Evolutionary conservation across 2,329 filamentous ascomycete species (phyloP).

Genomic region (Neodidymelliopsis sp.): DNA sequence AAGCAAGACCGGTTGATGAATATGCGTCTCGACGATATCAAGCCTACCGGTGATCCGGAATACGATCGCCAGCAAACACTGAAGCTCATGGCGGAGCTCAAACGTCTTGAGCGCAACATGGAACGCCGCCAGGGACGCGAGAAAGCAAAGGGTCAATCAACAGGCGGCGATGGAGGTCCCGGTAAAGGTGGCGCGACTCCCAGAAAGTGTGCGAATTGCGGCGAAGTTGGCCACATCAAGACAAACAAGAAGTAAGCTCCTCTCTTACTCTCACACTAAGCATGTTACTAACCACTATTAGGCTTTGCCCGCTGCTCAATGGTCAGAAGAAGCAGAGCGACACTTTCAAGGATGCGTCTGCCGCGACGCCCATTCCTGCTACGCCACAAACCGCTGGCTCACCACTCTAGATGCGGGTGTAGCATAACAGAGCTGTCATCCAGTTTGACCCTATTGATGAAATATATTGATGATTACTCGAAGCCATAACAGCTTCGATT

Average conservation of each 20-base stretch:
- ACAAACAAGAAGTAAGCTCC: slow-evolving; percentile 90
- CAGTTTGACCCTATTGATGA: not conserved
- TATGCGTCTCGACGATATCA: slow-evolving; percentile 72
- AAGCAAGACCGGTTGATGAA: slow-evolving; percentile 74
- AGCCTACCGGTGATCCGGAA: slow-evolving; percentile 72
- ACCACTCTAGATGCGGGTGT: slow-evolving; percentile 7
- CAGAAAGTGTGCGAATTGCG: slow-evolving; percentile 97
- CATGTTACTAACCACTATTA: slow-evolving; percentile 32
- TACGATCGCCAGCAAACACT: slow-evolving; percentile 68
- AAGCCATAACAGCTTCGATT: not conserved
- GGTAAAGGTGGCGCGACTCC: slow-evolving; percentile 62
- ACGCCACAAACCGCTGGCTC: slow-evolving; percentile 19
- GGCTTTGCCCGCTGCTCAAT: slow-evolving; percentile 50
- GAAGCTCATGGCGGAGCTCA: slow-evolving; percentile 76
- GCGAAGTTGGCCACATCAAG: slow-evolving; percentile 96
- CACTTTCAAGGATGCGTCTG: slow-evolving; percentile 45
- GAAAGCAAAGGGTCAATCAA: slow-evolving; percentile 74
- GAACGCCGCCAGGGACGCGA: slow-evolving; percentile 89
- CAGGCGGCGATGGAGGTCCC: slow-evolving; percentile 53
- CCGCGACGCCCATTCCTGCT: slow-evolving; percentile 33
- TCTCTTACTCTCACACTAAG: not conserved
- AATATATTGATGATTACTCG: not conserved
- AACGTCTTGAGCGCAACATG: slow-evolving; percentile 87
- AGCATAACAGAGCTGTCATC: not conserved
- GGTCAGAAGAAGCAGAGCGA: slow-evolving; percentile 50